phyloP scores from a whole-genome alignment of 495 filamentous ascomycete genomes.

The Penicillium nucicola region DNA sequence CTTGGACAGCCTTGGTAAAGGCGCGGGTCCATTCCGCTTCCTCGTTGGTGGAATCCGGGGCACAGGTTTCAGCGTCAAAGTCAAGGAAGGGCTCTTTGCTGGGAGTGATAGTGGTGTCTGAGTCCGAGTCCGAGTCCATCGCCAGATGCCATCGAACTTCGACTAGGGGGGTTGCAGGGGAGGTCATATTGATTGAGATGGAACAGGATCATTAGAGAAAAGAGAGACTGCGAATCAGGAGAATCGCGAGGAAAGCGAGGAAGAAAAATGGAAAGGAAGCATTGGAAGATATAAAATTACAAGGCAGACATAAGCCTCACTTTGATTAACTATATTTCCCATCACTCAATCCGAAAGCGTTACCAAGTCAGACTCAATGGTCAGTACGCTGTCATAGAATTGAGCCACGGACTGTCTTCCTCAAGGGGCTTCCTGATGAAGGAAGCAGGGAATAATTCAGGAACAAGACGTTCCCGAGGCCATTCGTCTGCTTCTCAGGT shows the following conservation, averaged over 20 bases:
- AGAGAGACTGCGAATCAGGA: neutral
- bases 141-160: constrained; percentile 13
- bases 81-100: constrained; percentile 33
- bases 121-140: constrained; percentile 7
- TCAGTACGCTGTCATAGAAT: constrained; percentile 26
- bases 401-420: constrained; percentile 40
- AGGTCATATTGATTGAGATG: neutral
- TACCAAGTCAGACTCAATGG: constrained; percentile 1
- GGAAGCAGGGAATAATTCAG: constrained; percentile 31
- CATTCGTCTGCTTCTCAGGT: constrained; percentile 24
- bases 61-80: constrained; percentile 23
- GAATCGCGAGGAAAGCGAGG: neutral
- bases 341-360: constrained; percentile 30
- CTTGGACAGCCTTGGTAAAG: constrained; percentile 22
- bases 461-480: constrained; percentile 39
- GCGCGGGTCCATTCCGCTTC: constrained; percentile 11
- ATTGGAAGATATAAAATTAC: neutral
- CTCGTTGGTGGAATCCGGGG: constrained; percentile 8
- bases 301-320: constrained; percentile 7
- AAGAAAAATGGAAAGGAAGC: neutral
- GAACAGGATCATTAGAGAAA: neutral
- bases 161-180: neutral
- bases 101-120: neutral
- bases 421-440: constrained; percentile 24
- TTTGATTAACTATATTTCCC: constrained; percentile 26